Evolutionary conservation across 1,284 basidiomycete genomes (phyloP).

Genomic region (Phylloporus sp.): DNA sequence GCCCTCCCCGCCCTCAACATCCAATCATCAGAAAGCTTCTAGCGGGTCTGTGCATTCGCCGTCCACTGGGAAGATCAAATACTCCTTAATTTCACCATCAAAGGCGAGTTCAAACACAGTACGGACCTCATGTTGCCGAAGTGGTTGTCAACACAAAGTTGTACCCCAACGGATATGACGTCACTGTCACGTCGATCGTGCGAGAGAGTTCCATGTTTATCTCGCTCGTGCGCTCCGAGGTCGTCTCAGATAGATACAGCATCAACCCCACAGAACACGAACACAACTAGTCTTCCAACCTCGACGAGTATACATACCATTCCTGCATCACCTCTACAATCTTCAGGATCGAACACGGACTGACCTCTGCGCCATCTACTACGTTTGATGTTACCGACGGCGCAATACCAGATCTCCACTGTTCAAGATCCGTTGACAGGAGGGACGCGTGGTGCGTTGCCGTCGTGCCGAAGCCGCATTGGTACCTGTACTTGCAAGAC

Average conservation of each 20-base stretch:
- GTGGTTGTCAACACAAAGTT: conserved; percentile 79
- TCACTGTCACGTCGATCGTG: conserved; percentile 58
- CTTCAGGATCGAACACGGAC: conserved; percentile 68
- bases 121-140: conserved; percentile 76
- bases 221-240: conserved; percentile 26
- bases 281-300: conserved; percentile 54
- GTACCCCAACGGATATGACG: conserved; percentile 74
- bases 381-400: conserved; percentile 81
- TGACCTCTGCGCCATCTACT: conserved; percentile 76
- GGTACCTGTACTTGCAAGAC: conserved; percentile 76
- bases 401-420: conserved; percentile 76
- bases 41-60: conserved; percentile 28
- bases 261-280: not conserved
- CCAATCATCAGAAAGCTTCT: conserved; percentile 25
- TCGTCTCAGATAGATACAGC: conserved; percentile 12
- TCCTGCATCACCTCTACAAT: conserved; percentile 82
- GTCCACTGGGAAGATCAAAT: conserved; percentile 30
- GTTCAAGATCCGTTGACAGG: conserved; percentile 85
- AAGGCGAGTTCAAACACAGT: conserved; percentile 62
- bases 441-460: conserved; percentile 65
- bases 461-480: conserved; percentile 75
- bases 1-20: conserved; percentile 25
- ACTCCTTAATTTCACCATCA: conserved; percentile 63
- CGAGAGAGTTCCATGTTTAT: conserved; percentile 46
- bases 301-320: conserved; percentile 68